phyloP scores from a whole-genome alignment of 345 rosid genomes.

The Excoecaria cochinchinensis region DNA sequence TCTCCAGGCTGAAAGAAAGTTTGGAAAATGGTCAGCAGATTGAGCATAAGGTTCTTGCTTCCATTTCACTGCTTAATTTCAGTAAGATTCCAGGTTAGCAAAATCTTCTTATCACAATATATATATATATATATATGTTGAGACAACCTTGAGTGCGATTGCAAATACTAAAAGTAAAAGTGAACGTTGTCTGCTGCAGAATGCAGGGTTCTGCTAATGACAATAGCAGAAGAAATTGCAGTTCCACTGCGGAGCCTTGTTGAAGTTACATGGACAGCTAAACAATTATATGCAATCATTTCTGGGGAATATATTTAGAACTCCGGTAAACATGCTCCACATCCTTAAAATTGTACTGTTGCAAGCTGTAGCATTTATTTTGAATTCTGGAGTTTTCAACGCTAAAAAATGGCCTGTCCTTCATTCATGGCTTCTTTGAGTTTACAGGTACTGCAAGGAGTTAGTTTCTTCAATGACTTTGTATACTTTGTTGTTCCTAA shows the following conservation, averaged over 20 bases:
- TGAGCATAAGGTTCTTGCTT: conserved; percentile 52
- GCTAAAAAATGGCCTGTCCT: no score
- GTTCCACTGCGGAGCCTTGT: conserved; percentile 37
- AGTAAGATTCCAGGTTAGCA: conserved; percentile 51
- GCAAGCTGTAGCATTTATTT: background rate
- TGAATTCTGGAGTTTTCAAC: background rate
- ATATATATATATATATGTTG: background rate
- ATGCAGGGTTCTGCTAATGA: conserved; percentile 47
- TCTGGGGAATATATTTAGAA: conserved; percentile 26
- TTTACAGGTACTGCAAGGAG: no score
- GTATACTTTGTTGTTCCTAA: no score
- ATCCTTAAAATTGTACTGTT: background rate
- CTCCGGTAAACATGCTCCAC: background rate
- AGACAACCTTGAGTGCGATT: no score
- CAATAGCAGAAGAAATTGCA: conserved; percentile 43
- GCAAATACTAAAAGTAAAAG: background rate
- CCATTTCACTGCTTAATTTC: conserved; percentile 49
- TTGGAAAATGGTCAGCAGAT: conserved; percentile 35
- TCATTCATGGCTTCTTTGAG: no score
- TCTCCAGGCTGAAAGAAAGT: conserved; percentile 43
- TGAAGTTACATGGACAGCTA: conserved; percentile 50
- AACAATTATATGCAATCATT: conserved; percentile 32
- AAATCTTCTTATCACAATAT: background rate
- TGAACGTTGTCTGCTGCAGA: conserved; percentile 34
- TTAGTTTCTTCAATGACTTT: no score